These are phyloP conservation scores for Ehretia macrophylla DNA, from an alignment of 257 asterid species.

Conservation along the genomic window DNA sequence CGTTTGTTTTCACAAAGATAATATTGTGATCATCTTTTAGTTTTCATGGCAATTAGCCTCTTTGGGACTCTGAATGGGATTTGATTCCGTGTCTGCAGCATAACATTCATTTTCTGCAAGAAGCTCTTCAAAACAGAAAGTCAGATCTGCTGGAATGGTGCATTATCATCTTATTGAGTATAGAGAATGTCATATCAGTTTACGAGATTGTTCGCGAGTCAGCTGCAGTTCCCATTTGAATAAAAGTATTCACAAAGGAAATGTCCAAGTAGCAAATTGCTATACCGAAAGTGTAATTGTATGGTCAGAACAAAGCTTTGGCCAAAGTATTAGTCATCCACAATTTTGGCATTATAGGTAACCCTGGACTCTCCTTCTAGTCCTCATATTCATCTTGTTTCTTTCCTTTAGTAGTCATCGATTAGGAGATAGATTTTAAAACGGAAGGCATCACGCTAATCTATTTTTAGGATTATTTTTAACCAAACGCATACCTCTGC, in stretches of 20 bases:
- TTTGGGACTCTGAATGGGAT: constrained; percentile 4
- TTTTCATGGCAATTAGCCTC: neutral
- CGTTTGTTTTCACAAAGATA: too few relatives aligned
- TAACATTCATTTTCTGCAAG: constrained; percentile 96
- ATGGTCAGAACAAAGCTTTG: too few relatives aligned
- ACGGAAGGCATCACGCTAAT: too few relatives aligned
- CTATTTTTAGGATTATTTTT: too few relatives aligned
- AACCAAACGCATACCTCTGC: too few relatives aligned
- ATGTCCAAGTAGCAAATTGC: neutral
- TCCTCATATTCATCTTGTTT: too few relatives aligned
- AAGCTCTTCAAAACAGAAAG: constrained; percentile 88
- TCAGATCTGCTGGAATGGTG: constrained; percentile 94
- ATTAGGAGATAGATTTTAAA: too few relatives aligned
- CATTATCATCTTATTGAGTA: constrained; percentile 68
- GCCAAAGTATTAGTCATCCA: too few relatives aligned
- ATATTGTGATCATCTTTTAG: too few relatives aligned
- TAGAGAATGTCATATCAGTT: constrained; percentile 60
- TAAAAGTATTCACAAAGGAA: constrained; percentile 6
- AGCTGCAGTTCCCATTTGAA: constrained; percentile 26
- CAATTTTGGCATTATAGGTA: too few relatives aligned
- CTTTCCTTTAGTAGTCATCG: too few relatives aligned
- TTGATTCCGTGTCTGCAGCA: constrained; percentile 55
- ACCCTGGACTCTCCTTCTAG: too few relatives aligned
- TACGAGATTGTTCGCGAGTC: constrained; percentile 68
- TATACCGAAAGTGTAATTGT: neutral